A percentile compares a stretch with the other conserved stretches of the same genome.
These are phyloP conservation scores for Leucocoprinus leucothites DNA, from an alignment of 768 basidiomycete species.

Conservation along the genomic window DNA sequence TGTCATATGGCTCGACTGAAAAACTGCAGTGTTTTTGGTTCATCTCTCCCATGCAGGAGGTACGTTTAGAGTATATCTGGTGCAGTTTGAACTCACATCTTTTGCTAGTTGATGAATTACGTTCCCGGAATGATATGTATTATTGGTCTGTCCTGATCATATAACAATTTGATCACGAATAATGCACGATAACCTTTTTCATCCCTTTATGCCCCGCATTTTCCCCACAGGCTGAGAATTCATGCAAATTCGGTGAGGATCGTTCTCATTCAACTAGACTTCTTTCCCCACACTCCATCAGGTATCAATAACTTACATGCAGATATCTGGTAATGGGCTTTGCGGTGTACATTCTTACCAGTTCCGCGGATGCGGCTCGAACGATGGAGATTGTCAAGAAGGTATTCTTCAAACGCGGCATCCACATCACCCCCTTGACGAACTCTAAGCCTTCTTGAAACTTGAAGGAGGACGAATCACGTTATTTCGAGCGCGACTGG, in stretches of 20 bases:
- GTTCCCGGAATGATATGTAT: constrained; percentile 9
- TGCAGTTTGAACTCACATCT: constrained; percentile 1
- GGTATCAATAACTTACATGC: constrained; percentile 86
- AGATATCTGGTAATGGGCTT: constrained; percentile 86
- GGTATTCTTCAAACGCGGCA: constrained; percentile 80
- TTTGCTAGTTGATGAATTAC: constrained; percentile 57
- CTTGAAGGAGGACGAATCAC: constrained; percentile 69
- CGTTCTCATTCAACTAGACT: constrained; percentile 13
- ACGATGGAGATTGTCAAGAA: constrained; percentile 74
- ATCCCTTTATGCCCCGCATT: background rate
- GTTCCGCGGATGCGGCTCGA: constrained; percentile 79
- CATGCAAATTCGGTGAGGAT: constrained; percentile 40
- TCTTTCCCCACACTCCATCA: constrained; percentile 41
- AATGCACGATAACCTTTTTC: constrained; percentile 18
- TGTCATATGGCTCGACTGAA: constrained; percentile 94
- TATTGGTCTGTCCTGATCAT: background rate
- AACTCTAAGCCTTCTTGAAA: constrained; percentile 88
- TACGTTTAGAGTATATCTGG: constrained; percentile 26
- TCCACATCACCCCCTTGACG: constrained; percentile 87
- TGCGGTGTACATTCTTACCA: constrained; percentile 74
- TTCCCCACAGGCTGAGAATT: constrained; percentile 40
- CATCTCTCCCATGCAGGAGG: constrained; percentile 91
- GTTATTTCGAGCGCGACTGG: constrained; percentile 65
- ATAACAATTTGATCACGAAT: constrained; percentile 21
- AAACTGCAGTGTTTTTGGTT: constrained; percentile 79